Evolutionary conservation across 805 yeast genomes (phyloP).

Genomic region (Kazachstania africana): DNA sequence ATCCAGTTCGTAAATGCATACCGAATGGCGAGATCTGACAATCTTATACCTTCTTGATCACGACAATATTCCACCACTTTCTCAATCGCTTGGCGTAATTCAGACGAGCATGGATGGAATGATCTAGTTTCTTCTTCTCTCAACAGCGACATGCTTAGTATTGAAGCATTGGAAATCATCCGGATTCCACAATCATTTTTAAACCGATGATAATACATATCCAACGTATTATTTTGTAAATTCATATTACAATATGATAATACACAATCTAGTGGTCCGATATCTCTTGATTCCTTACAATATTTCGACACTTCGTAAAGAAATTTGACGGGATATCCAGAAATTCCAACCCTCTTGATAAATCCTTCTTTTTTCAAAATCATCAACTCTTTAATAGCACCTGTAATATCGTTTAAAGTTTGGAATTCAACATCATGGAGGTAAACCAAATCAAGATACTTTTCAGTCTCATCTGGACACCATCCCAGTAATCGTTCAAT

Average conservation of each 20-base stretch:
- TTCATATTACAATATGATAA: conserved; percentile 75
- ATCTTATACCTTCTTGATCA: conserved; percentile 35
- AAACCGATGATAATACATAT: conserved; percentile 38
- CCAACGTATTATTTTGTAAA: conserved; percentile 55
- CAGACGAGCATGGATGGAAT: conserved; percentile 71
- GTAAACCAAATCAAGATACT: conserved; percentile 69
- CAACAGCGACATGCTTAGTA: conserved; percentile 77
- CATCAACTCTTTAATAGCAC: conserved; percentile 51
- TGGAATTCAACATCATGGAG: conserved; percentile 87
- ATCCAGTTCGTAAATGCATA: conserved; percentile 58
- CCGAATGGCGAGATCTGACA: conserved; percentile 74
- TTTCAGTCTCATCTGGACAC: conserved; percentile 28
- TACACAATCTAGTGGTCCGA: conserved; percentile 62
- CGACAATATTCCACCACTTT: conserved; percentile 38
- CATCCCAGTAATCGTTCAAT: conserved; percentile 38
- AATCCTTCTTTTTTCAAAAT: conserved; percentile 52
- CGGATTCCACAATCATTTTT: conserved; percentile 41
- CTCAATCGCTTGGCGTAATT: conserved; percentile 36
- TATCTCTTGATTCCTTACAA: conserved; percentile 25
- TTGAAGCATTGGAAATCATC: conserved; percentile 67
- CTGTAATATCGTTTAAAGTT: conserved; percentile 38
- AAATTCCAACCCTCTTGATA: conserved; percentile 57
- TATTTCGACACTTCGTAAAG: conserved; percentile 40
- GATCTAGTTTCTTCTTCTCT: conserved; percentile 52
- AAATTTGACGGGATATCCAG: conserved; percentile 78